These are phyloP conservation scores for Cicer chorassanicum DNA, from an alignment of 306 rosid genomes.

Conservation along the genomic window DNA sequence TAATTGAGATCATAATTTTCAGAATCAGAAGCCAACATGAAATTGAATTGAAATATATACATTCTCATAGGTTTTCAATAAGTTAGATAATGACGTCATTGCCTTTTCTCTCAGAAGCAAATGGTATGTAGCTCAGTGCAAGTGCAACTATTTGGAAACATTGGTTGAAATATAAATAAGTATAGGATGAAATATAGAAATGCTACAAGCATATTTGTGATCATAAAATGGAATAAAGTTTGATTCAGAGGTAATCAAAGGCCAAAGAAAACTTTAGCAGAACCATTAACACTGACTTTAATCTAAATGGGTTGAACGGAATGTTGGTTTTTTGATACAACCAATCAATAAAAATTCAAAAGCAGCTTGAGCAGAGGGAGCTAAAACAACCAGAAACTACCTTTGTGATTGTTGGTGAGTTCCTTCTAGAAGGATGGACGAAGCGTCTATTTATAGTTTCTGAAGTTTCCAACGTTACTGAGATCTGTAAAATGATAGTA, in stretches of 20 bases:
- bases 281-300: conserved; percentile 1
- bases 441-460: conserved; percentile 81
- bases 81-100: conserved; percentile 13
- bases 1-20: conserved; percentile 38
- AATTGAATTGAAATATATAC: conserved; percentile 11
- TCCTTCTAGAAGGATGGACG: conserved; percentile 90
- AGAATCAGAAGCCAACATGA: conserved; percentile 36
- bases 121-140: conserved; percentile 8
- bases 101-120: conserved; percentile 18
- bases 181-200: neutral
- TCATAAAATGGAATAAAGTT: conserved; percentile 18
- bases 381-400: conserved; percentile 48
- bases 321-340: conserved; percentile 8
- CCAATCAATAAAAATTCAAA: conserved; percentile 16
- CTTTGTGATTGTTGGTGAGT: conserved; percentile 95
- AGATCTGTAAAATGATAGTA: conserved; percentile 56
- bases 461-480: conserved; percentile 86
- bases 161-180: neutral
- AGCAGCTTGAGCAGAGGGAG: conserved; percentile 28
- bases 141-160: conserved; percentile 16
- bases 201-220: conserved; percentile 27
- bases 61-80: conserved; percentile 11
- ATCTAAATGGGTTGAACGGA: conserved; percentile 2
- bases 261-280: conserved; percentile 12
- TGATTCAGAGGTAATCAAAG: neutral